Percentiles rank a stretch among this genome's conserved stretches.
phyloP scores from a whole-genome alignment of 1,139 yeast genomes.

The Pichia sp. region DNA sequence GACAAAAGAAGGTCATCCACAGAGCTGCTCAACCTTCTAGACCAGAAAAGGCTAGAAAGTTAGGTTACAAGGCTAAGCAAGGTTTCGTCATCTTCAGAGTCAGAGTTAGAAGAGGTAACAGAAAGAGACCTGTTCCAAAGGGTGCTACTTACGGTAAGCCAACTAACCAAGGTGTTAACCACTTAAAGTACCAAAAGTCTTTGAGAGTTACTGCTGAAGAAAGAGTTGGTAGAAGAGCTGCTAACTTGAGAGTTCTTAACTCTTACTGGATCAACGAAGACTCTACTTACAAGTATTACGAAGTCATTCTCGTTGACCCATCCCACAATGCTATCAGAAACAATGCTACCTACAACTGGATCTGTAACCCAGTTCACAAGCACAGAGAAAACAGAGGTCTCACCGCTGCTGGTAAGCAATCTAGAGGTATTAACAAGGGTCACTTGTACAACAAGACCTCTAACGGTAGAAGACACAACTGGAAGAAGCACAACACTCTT shows the following conservation, averaged over 20 bases:
- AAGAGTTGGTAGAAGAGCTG: constrained; percentile 98
- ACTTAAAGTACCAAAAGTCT: constrained; percentile 98
- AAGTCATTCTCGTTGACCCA: constrained; percentile 96
- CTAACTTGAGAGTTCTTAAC: constrained; percentile 98
- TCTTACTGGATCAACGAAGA: constrained; percentile 99
- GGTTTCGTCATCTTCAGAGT: constrained; percentile 98
- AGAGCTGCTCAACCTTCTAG: constrained; percentile 98
- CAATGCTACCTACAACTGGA: constrained; percentile 99
- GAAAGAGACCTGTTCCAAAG: constrained; percentile 99
- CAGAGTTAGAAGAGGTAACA: constrained; percentile 99
- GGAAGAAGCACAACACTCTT: constrained; percentile 99
- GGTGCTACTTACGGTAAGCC: constrained; percentile 99
- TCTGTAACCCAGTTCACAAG: constrained; percentile 99
- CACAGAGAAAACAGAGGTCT: constrained; percentile 99
- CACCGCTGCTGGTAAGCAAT: constrained; percentile 96
- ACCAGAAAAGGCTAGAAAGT: constrained; percentile 99
- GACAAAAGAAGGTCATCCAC: constrained; percentile 98
- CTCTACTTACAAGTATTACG: constrained; percentile 98
- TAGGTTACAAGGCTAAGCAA: constrained; percentile 99
- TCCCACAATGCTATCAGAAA: constrained; percentile 98
- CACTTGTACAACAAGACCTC: constrained; percentile 97
- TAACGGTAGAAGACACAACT: constrained; percentile 98
- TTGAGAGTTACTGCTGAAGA: constrained; percentile 98
- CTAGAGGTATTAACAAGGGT: constrained; percentile 99
- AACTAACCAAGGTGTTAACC: constrained; percentile 99